A percentile compares a stretch with the other conserved stretches of the same genome.
phyloP scores from a whole-genome alignment of 768 basidiomycete species.

The Mycena kentingensis region DNA sequence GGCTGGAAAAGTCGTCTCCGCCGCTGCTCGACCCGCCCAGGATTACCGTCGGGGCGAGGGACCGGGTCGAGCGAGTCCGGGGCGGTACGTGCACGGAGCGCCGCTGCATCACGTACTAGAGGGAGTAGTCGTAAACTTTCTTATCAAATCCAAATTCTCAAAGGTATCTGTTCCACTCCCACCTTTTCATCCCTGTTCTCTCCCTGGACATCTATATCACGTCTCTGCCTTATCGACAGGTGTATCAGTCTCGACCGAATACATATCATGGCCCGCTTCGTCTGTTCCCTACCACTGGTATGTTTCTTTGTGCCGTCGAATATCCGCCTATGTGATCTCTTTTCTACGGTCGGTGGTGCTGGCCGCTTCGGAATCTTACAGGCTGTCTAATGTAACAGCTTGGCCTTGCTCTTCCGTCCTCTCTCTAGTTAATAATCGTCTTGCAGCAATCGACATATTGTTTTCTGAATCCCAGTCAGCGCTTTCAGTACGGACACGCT shows the following conservation, averaged over 20 bases:
- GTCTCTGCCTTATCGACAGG: too few relatives aligned
- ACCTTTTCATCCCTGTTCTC: too few relatives aligned
- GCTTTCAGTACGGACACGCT: constrained; percentile 79
- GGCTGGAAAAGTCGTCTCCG: constrained; percentile 34
- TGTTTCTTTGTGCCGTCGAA: too few relatives aligned
- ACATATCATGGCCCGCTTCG: too few relatives aligned
- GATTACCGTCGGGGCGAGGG: constrained; percentile 39
- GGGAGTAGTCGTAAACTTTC: constrained; percentile 66
- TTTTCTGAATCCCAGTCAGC: constrained; percentile 76
- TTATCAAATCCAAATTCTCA: too few relatives aligned
- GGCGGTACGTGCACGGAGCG: constrained; percentile 79
- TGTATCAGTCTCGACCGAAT: too few relatives aligned
- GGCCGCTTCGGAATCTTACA: too few relatives aligned
- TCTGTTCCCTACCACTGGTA: too few relatives aligned
- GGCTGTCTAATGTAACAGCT: neutral
- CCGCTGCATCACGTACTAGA: constrained; percentile 86
- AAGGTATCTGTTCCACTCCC: too few relatives aligned
- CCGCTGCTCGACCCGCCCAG: constrained; percentile 29
- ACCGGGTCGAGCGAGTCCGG: constrained; percentile 65
- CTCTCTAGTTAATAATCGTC: constrained; percentile 50
- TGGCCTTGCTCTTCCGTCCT: neutral
- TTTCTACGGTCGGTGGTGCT: too few relatives aligned
- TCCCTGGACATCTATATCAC: too few relatives aligned
- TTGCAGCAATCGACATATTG: constrained; percentile 60
- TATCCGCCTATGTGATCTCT: too few relatives aligned